Evolutionary conservation across 306 rosid genomes (phyloP), one percentile per base, ranked within the genome.

Genomic region (Trifolium pratense): DNA sequence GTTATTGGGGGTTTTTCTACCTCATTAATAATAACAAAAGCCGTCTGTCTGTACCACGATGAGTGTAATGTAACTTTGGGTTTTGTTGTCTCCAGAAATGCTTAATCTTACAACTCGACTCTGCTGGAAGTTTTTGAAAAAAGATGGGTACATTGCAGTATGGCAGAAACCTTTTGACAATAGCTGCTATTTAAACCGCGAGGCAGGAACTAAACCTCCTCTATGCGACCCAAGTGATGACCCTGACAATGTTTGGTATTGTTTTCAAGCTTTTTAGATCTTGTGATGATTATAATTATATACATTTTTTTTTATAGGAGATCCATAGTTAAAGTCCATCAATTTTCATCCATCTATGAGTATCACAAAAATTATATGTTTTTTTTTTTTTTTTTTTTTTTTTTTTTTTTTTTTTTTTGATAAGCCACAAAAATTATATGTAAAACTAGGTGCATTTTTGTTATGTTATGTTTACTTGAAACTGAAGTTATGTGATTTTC

Each of bases 101-200:
- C 88, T 93, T 60, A 89, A 89, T 79, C 94, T 93, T 48, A 93
- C 96, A 18, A 78, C 86, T 55, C 92, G 90, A 34, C 97, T 93
- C 49, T 93, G 98, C 87, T 93, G 98, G 98, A 80, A 85, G 15
- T 89, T 91, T 59, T 81, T 93, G 79, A 88, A 89, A 77, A 93
- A 88, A 73, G 92, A 91, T 75, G 96, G 96, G 31, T 93, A 93
- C 80, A 77, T 85, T 77, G 98, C 98, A 58, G 29, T 93, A 76
- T 93, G 97, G 97, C 86, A 76, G 87, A 93, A 93, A 77, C 92
- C 97, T 13, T 20, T 75, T 63, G 80, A 89, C 79, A 93, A 89
- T 79, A 84, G 67, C 79, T 93, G 97, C 82, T 93, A 91, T 79
- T 73, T 81, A 13, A 86, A 65, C 83, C 92, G 96, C 17, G 87